These are phyloP conservation scores for Debaryomyces robertsiae DNA, from an alignment of 1,139 yeast genomes.

Conservation along the genomic window DNA sequence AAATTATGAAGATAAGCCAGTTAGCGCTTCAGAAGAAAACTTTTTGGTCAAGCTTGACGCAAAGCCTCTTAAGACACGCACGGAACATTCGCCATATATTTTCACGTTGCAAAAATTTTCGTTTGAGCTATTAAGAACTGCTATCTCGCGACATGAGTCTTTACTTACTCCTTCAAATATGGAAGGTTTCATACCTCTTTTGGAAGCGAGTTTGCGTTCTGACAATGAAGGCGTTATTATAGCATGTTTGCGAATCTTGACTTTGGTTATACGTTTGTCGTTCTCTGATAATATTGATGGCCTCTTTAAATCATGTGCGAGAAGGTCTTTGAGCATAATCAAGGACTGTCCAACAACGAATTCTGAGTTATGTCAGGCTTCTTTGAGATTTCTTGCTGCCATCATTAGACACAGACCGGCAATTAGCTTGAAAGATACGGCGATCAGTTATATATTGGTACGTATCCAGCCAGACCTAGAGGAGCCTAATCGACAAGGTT, in stretches of 20 bases:
- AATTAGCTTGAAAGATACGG: conserved; percentile 66
- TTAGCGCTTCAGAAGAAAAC: conserved; percentile 47
- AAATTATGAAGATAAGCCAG: conserved; percentile 25
- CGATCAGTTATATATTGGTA: conserved; percentile 74
- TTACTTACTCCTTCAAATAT: conserved; percentile 60
- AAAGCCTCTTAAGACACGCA: conserved; percentile 54
- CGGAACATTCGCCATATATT: conserved; percentile 51
- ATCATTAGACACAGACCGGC: conserved; percentile 71
- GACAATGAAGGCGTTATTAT: conserved; percentile 77
- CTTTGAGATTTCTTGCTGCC: conserved; percentile 73
- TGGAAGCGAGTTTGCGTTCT: conserved; percentile 60
- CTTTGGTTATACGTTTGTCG: conserved; percentile 61
- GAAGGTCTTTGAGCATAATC: conserved; percentile 65
- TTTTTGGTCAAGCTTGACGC: conserved; percentile 70
- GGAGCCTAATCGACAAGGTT: conserved; percentile 86
- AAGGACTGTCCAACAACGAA: conserved; percentile 79
- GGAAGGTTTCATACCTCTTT: conserved; percentile 72
- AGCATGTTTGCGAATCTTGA: conserved; percentile 66
- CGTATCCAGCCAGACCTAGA: conserved; percentile 85
- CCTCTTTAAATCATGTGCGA: conserved; percentile 58
- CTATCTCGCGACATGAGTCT: conserved; percentile 60
- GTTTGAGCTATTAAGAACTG: conserved; percentile 74
- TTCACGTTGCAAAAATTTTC: conserved; percentile 74
- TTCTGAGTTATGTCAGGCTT: conserved; percentile 79
- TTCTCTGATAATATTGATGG: conserved; percentile 58